phyloP scores from a whole-genome alignment of 768 basidiomycete species.

The Pleurotus tuber-regium region DNA sequence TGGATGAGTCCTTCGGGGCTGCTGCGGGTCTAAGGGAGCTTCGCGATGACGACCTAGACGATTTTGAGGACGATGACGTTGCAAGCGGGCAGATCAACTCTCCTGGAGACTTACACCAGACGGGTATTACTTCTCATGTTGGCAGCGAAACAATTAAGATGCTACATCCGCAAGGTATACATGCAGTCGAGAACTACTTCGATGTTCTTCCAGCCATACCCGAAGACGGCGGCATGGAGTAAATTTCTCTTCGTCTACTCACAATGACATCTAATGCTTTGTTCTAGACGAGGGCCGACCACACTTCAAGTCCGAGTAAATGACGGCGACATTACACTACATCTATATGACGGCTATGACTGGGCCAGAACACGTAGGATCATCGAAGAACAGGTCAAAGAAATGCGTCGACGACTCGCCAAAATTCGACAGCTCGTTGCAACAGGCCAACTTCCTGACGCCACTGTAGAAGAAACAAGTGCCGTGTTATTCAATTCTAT shows the following conservation, averaged over 20 bases:
- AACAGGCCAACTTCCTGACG: slow-evolving; percentile 82
- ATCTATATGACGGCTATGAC: slow-evolving; percentile 93
- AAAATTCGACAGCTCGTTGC: slow-evolving; percentile 93
- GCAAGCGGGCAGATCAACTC: slow-evolving; percentile 21
- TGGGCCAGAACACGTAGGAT: slow-evolving; percentile 83
- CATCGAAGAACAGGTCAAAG: slow-evolving; percentile 86
- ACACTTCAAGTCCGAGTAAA: slow-evolving; percentile 53
- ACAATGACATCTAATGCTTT: slow-evolving; percentile 9
- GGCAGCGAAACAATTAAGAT: slow-evolving; percentile 88
- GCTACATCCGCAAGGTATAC: slow-evolving; percentile 60
- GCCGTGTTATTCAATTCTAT: slow-evolving; percentile 90
- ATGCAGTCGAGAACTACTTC: slow-evolving; percentile 72
- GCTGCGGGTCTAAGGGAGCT: slow-evolving; percentile 75
- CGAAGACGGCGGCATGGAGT: slow-evolving; percentile 46
- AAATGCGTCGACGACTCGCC: slow-evolving; percentile 80
- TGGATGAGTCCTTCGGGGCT: slow-evolving; percentile 79
- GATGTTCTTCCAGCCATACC: slow-evolving; percentile 59
- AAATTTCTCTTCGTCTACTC: slow-evolving; percentile 19
- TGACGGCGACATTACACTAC: slow-evolving; percentile 61
- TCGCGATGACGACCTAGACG: slow-evolving; percentile 70
- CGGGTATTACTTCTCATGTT: slow-evolving; percentile 53
- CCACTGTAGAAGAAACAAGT: slow-evolving; percentile 68
- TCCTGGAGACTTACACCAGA: slow-evolving; percentile 23
- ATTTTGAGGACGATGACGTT: slow-evolving; percentile 47
- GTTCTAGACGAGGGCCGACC: slow-evolving; percentile 41